Percentiles rank a stretch among this genome's conserved stretches.
These are phyloP conservation scores for Hygrophoropsis aurantiaca DNA, from an alignment of 768 basidiomycete genomes.

Conservation along the genomic window DNA sequence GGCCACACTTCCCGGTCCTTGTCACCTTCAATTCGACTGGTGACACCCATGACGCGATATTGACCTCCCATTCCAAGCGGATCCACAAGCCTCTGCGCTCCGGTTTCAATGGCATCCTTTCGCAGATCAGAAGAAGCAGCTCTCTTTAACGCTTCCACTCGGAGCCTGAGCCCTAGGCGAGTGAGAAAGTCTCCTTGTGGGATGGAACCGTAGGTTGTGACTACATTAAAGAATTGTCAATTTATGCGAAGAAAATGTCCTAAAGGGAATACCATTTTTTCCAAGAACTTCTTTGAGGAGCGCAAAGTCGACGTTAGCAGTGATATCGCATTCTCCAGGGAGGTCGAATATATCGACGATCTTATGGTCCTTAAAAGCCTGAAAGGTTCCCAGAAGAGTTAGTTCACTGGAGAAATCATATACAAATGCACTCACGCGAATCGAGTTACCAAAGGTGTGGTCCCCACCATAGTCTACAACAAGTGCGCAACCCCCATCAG, in stretches of 20 bases:
- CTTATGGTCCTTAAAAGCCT: conserved; percentile 91
- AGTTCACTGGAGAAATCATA: background rate
- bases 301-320: conserved; percentile 95
- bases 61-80: conserved; percentile 81
- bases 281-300: conserved; percentile 78
- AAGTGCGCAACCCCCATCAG: conserved; percentile 59
- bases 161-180: conserved; percentile 71
- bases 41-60: conserved; percentile 78
- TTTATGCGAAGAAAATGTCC: background rate
- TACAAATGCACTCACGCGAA: conserved; percentile 77
- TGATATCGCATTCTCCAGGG: conserved; percentile 89
- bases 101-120: conserved; percentile 51
- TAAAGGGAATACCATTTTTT: conserved; percentile 49
- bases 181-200: conserved; percentile 75
- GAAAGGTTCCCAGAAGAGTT: background rate
- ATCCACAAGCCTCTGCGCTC: conserved; percentile 75
- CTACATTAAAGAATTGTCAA: conserved; percentile 20
- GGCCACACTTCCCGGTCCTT: conserved; percentile 26
- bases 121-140: conserved; percentile 50
- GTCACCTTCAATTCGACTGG: conserved; percentile 13
- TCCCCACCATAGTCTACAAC: conserved; percentile 89
- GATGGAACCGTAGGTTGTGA: conserved; percentile 62
- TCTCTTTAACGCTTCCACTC: conserved; percentile 62
- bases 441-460: conserved; percentile 65
- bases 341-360: conserved; percentile 81